Conservation (phyloP, 352 stramenopile species). For the Aphanomyces euteiches region DNA sequence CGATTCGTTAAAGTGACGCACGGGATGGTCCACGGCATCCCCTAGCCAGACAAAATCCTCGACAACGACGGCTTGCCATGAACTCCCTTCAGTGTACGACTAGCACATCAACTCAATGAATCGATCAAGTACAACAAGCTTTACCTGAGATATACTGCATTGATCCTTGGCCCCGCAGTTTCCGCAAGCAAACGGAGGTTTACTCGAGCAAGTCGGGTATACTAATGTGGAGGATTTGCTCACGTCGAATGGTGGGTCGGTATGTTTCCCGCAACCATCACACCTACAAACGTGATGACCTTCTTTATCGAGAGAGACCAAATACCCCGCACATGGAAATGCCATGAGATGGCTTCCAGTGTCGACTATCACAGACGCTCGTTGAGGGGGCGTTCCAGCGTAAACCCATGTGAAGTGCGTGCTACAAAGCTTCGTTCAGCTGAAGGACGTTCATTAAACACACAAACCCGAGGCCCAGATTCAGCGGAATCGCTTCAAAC, state of each 20-base stretch:
- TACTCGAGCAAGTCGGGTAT: constrained; percentile 53
- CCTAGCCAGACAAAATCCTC: constrained; percentile 77
- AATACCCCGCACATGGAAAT: constrained; percentile 26
- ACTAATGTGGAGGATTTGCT: constrained; percentile 63
- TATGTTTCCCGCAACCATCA: constrained; percentile 66
- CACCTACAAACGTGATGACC: constrained; percentile 35
- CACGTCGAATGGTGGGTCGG: constrained; percentile 58
- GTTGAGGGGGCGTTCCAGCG: constrained; percentile 25
- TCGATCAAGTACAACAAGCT: neutral
- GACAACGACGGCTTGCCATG: constrained; percentile 72
- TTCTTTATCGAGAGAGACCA: neutral
- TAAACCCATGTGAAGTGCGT: constrained; percentile 30
- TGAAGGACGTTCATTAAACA: neutral
- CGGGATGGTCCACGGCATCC: constrained; percentile 36
- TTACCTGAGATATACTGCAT: constrained; percentile 59
- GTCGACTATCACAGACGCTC: constrained; percentile 29
- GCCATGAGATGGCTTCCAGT: constrained; percentile 30
- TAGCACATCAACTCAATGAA: constrained; percentile 29
- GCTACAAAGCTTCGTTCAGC: neutral
- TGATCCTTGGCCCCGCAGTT: constrained; percentile 44
- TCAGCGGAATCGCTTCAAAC: constrained; percentile 23
- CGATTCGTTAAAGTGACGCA: constrained; percentile 42
- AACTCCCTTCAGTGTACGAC: constrained; percentile 84
- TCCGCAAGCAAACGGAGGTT: constrained; percentile 56
- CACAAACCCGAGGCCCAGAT: constrained; percentile 21